phyloP scores from a whole-genome alignment of 192 early-diverging fungal genomes.

The Mortierella hygrophila region DNA sequence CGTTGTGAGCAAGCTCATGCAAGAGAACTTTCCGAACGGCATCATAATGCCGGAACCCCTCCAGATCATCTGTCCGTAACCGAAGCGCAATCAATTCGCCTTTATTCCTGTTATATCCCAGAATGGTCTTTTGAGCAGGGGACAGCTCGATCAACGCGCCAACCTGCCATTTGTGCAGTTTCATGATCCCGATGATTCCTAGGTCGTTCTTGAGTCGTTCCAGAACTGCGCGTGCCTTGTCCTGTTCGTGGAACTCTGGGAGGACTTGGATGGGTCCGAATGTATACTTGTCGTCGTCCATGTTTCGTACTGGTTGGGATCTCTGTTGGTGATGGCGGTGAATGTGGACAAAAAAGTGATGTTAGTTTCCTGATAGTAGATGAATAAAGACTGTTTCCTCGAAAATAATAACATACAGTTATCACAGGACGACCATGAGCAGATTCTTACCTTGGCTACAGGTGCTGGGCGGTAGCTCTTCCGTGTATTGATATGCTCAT shows the following conservation, averaged over 20 bases:
- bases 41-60: slow-evolving; percentile 82
- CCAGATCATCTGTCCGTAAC: slow-evolving; percentile 81
- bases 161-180: slow-evolving; percentile 74
- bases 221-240: slow-evolving; percentile 69
- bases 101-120: slow-evolving; percentile 79
- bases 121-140: slow-evolving; percentile 72
- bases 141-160: slow-evolving; percentile 76
- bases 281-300: slow-evolving; percentile 63
- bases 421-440: too few species aligned
- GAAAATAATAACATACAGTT: background rate
- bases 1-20: slow-evolving; percentile 86
- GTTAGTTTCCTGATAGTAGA: background rate
- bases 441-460: slow-evolving; percentile 24
- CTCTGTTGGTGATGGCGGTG: background rate
- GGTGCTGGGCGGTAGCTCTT: slow-evolving; percentile 34
- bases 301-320: slow-evolving; percentile 28
- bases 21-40: slow-evolving; percentile 76
- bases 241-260: slow-evolving; percentile 63
- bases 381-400: background rate
- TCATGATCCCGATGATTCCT: slow-evolving; percentile 70
- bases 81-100: slow-evolving; percentile 81
- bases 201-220: slow-evolving; percentile 75
- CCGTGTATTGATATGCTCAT: slow-evolving; percentile 32
- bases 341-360: background rate
- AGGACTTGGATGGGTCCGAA: slow-evolving; percentile 72